A percentile compares a stretch with the other conserved stretches of the same genome.
Evolutionary conservation across 495 filamentous ascomycete species (phyloP).

Genomic region (Halenospora varia): DNA sequence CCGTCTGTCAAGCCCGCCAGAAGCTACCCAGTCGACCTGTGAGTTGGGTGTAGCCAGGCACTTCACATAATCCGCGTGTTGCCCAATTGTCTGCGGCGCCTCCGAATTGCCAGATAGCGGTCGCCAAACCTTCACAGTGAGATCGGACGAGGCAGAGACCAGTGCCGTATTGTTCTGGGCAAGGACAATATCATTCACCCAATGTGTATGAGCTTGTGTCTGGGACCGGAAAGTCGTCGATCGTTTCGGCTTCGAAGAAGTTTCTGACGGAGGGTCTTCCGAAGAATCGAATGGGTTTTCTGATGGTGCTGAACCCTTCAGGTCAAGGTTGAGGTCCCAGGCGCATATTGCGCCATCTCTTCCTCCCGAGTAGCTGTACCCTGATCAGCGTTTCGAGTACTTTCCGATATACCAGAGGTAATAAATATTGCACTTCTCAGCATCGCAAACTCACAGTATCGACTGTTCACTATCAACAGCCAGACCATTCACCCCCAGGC

Average conservation of each 20-base stretch:
- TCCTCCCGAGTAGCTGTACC: slow-evolving; percentile 82
- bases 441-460: slow-evolving; percentile 68
- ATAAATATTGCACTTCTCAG: no score
- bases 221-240: slow-evolving; percentile 77
- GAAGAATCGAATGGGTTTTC: slow-evolving; percentile 31
- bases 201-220: slow-evolving; percentile 97
- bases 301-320: slow-evolving; percentile 24
- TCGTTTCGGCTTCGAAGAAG: slow-evolving; percentile 30
- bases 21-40: slow-evolving; percentile 83
- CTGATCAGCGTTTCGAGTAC: no score
- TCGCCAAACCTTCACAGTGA: slow-evolving; percentile 92
- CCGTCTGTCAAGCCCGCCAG: slow-evolving; percentile 91
- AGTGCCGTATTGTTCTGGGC: slow-evolving; percentile 77
- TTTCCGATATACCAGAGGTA: no score
- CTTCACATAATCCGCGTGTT: slow-evolving; percentile 96
- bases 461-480: slow-evolving; percentile 79
- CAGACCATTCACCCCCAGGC: slow-evolving; percentile 90
- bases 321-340: slow-evolving; percentile 72
- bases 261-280: slow-evolving; percentile 27
- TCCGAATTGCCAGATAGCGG: slow-evolving; percentile 67
- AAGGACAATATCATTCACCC: slow-evolving; percentile 96
- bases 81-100: slow-evolving; percentile 77
- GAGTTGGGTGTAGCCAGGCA: slow-evolving; percentile 72
- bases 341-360: slow-evolving; percentile 95
- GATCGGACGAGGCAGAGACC: slow-evolving; percentile 92